phyloP scores from a whole-genome alignment of 2,329 filamentous ascomycete species.

The Cordyceps militaris region DNA sequence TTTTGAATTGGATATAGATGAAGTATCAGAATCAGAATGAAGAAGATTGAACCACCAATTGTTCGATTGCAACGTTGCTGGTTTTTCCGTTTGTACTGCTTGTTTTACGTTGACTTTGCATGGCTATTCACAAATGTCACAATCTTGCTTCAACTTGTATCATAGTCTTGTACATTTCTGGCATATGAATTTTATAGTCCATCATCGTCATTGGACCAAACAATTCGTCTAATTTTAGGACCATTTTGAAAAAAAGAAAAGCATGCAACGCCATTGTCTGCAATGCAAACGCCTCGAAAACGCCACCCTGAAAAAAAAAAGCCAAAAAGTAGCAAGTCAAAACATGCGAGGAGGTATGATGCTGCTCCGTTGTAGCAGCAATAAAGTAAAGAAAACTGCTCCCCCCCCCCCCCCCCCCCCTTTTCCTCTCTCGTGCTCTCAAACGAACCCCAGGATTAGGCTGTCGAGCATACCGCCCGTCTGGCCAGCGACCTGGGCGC shows the following conservation, averaged over 20 bases:
- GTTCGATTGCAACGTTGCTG: neutral
- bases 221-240: neutral
- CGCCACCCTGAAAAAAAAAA: neutral
- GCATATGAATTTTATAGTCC: neutral
- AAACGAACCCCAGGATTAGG: slow-evolving; percentile 27
- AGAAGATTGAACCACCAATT: neutral
- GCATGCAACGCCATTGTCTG: neutral
- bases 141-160: neutral
- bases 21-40: slow-evolving; percentile 1
- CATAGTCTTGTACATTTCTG: neutral
- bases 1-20: neutral
- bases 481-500: slow-evolving; percentile 73
- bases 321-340: neutral
- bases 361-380: neutral
- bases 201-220: neutral
- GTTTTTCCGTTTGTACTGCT: neutral
- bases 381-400: neutral
- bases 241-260: neutral
- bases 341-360: neutral
- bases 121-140: neutral
- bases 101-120: neutral
- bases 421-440: neutral
- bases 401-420: neutral
- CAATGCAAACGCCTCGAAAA: slow-evolving; percentile 7
- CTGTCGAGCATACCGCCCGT: slow-evolving; percentile 83